These are phyloP conservation scores for Primulina tabacum DNA, from an alignment of 257 asterid genomes.

Conservation along the genomic window DNA sequence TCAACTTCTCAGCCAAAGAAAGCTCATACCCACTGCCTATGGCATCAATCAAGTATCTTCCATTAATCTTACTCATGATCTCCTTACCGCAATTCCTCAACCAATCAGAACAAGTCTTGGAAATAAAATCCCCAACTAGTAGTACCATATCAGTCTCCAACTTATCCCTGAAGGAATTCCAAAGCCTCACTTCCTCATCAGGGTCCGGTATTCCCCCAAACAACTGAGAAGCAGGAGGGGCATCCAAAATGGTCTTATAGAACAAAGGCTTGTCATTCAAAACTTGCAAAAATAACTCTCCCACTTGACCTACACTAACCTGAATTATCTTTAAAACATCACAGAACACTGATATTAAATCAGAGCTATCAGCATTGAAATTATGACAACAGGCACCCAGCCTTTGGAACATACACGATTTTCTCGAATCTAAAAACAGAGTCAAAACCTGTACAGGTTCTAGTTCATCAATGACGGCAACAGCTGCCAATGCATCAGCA, in stretches of 20 bases:
- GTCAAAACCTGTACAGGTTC: conserved; percentile 74
- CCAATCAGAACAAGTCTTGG: conserved; percentile 90
- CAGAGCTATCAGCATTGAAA: conserved; percentile 57
- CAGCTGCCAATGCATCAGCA: conserved; percentile 95
- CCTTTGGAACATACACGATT: conserved; percentile 68
- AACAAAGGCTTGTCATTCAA: conserved; percentile 89
- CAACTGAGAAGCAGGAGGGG: conserved; percentile 98
- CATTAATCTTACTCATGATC: conserved; percentile 68
- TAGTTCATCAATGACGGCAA: conserved; percentile 79
- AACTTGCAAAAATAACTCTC: conserved; percentile 89
- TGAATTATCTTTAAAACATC: conserved; percentile 81
- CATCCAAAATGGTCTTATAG: conserved; percentile 73
- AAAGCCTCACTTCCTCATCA: conserved; percentile 83
- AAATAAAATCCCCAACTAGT: conserved; percentile 63
- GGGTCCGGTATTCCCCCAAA: conserved; percentile 98
- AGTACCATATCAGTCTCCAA: conserved; percentile 72
- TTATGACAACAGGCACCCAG: conserved; percentile 65
- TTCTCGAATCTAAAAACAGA: conserved; percentile 79
- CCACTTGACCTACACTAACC: conserved; percentile 88
- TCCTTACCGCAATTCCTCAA: conserved; percentile 88
- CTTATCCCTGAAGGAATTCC: conserved; percentile 83
- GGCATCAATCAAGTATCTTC: conserved; percentile 76
- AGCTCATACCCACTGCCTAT: conserved; percentile 83
- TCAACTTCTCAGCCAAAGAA: conserved; percentile 82
- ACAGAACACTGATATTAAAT: conserved; percentile 79